Evolutionary conservation across 805 yeast species (phyloP).

Genomic region (Saccharomyces paradoxus): DNA sequence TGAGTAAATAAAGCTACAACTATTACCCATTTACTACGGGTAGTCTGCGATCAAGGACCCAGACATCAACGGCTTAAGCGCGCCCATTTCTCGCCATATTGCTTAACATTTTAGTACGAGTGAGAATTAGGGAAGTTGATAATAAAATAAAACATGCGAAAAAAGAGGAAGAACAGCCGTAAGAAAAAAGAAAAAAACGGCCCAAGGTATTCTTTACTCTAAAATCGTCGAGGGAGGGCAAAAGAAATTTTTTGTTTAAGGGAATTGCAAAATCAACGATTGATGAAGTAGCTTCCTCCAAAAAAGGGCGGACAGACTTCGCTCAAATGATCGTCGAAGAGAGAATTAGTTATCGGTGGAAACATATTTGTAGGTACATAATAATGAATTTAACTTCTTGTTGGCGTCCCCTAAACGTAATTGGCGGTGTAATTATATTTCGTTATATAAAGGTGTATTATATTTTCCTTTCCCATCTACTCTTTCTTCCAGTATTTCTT

Average conservation of each 20-base stretch:
- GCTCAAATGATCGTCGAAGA: neutral
- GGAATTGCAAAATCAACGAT: neutral
- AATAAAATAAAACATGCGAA: neutral
- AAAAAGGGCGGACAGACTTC: neutral
- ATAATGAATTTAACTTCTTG: neutral
- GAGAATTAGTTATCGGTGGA: neutral
- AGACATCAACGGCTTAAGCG: neutral
- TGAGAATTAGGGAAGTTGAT: neutral
- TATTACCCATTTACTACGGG: neutral
- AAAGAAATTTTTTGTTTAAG: neutral
- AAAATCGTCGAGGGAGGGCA: neutral
- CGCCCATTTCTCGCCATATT: neutral
- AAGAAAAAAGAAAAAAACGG: neutral
- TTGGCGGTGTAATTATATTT: neutral
- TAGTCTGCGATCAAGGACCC: neutral
- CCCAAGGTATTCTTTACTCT: neutral
- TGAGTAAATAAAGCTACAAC: neutral
- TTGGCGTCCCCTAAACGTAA: neutral
- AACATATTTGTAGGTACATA: neutral
- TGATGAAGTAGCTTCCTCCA: neutral
- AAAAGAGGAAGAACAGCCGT: neutral
- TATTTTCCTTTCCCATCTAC: neutral
- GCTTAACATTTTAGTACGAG: neutral
- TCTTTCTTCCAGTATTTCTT: neutral
- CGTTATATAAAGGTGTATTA: neutral